Conservation (phyloP, 106 monocot species). For the Allium fistulosum region DNA sequence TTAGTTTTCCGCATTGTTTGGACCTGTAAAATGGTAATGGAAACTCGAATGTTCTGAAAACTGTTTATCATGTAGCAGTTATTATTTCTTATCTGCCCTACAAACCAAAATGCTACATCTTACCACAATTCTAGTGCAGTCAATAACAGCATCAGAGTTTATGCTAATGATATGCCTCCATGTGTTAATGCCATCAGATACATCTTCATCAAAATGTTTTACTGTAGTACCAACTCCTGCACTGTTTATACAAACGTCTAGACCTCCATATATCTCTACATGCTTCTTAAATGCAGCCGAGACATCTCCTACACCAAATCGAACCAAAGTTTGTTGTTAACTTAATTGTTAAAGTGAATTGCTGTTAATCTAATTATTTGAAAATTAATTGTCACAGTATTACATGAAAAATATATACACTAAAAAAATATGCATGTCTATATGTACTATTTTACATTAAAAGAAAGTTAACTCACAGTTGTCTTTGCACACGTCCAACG, state of each 20-base stretch:
- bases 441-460: too few species aligned
- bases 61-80: too few species aligned
- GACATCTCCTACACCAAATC: conserved; percentile 36
- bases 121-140: conserved; percentile 82
- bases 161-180: conserved; percentile 77
- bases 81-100: too few species aligned
- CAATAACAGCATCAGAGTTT: conserved; percentile 67
- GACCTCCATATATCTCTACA: conserved; percentile 52
- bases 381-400: too few species aligned
- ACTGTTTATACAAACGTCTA: conserved; percentile 85
- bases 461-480: too few species aligned
- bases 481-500: too few species aligned
- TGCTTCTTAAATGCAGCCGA: conserved; percentile 79
- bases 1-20: conserved; percentile 50
- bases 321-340: neutral
- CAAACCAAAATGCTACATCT: too few species aligned
- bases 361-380: too few species aligned
- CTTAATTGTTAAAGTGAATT: too few species aligned
- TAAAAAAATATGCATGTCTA: too few species aligned
- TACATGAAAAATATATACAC: too few species aligned
- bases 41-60: neutral
- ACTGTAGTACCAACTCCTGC: conserved; percentile 52
- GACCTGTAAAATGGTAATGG: conserved; percentile 34
- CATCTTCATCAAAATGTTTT: conserved; percentile 49
- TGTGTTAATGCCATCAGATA: conserved; percentile 60